Conservation (phyloP, 176 grass and related monocot genomes). For the Saccharum officinarum region DNA sequence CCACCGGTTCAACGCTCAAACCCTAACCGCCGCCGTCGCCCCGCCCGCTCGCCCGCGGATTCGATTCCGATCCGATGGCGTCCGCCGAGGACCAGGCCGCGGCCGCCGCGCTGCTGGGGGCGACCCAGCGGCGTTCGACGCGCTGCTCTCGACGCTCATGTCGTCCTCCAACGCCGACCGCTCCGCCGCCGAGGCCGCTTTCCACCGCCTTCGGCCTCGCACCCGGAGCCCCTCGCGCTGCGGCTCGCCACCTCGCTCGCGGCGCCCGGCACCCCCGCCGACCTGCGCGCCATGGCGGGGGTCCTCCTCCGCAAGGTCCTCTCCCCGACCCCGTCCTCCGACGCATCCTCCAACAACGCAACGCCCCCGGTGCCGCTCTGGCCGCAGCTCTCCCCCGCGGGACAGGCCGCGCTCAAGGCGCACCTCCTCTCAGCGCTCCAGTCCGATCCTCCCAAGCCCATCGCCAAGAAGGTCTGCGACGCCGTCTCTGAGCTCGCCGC, state of each 20-base stretch:
- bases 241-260: constrained; percentile 70
- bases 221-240: constrained; percentile 73
- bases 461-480: constrained; percentile 92
- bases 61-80: constrained; percentile 43
- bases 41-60: neutral
- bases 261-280: constrained; percentile 30
- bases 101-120: constrained; percentile 66
- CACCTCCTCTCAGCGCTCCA: constrained; percentile 67
- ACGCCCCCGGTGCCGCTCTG: constrained; percentile 40
- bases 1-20: constrained; percentile 15
- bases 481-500: constrained; percentile 82
- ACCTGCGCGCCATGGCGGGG: constrained; percentile 70
- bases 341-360: constrained; percentile 19
- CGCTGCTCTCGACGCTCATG: constrained; percentile 78
- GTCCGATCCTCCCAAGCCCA: constrained; percentile 62
- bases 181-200: constrained; percentile 75
- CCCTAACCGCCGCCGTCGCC: constrained; percentile 29
- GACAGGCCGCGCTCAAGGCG: constrained; percentile 60
- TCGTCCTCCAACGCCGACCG: constrained; percentile 90
- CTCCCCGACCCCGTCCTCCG: constrained; percentile 50
- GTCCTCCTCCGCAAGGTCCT: constrained; percentile 86
- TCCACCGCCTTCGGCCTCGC: constrained; percentile 77
- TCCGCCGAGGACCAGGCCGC: constrained; percentile 55
- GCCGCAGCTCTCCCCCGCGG: constrained; percentile 61
- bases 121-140: constrained; percentile 70